phyloP scores from a whole-genome alignment of 441 rosid species.

The Erodium moschatum region DNA sequence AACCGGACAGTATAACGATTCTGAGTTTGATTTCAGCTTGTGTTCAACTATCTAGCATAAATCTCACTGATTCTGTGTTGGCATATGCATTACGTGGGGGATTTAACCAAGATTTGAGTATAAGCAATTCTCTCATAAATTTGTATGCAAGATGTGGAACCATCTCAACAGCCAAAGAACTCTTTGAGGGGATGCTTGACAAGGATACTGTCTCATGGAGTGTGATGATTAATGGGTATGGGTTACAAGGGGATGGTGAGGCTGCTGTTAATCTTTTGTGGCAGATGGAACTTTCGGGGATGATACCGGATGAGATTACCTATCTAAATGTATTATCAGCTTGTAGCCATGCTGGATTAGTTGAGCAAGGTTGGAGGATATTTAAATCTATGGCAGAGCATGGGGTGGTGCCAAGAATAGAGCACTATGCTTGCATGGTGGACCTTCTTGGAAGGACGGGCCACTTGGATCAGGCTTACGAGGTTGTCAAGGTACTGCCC shows the following conservation, averaged over 20 bases:
- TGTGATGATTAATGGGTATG: constrained; percentile 28
- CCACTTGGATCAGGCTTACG: constrained; percentile 17
- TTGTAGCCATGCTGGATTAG: constrained; percentile 34
- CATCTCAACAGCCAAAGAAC: constrained; percentile 18
- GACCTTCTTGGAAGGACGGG: constrained; percentile 26
- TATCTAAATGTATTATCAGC: constrained; percentile 29
- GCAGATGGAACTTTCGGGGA: constrained; percentile 24
- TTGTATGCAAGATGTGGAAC: constrained; percentile 29
- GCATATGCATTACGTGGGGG: constrained; percentile 29
- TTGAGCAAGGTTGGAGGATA: constrained; percentile 23
- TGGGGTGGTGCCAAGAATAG: constrained; percentile 20
- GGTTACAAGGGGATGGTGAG: constrained; percentile 21
- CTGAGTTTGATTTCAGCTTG: constrained; percentile 34
- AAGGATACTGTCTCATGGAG: constrained; percentile 30
- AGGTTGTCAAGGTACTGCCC: constrained; percentile 12
- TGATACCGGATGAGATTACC: constrained; percentile 21
- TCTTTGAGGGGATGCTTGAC: constrained; percentile 20
- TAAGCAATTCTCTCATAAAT: constrained; percentile 28
- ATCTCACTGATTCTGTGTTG: constrained; percentile 19
- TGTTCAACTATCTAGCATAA: constrained; percentile 22
- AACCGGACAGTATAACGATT: constrained; percentile 30
- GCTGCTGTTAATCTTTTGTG: constrained; percentile 26
- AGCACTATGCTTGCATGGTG: constrained; percentile 25
- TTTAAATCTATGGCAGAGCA: constrained; percentile 22
- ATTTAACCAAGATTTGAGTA: constrained; percentile 20